A percentile compares a stretch with the other conserved stretches of the same genome.
phyloP scores from a whole-genome alignment of 768 basidiomycete genomes.

The Rhodotorula diobovata region DNA sequence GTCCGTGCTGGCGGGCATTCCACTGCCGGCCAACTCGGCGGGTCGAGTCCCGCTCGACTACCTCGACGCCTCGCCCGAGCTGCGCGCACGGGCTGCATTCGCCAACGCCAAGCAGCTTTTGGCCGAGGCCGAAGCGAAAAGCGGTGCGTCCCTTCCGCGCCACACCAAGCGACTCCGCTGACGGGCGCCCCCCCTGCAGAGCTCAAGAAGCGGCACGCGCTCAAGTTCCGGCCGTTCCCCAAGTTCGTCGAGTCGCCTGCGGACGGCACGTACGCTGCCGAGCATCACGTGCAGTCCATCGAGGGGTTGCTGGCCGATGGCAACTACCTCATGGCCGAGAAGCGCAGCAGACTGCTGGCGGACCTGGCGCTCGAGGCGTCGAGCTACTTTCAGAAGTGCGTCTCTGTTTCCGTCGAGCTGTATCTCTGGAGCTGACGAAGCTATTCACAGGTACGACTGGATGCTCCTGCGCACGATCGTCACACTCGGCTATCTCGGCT shows the following conservation, averaged over 20 bases:
- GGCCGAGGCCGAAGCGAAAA: conserved; percentile 72
- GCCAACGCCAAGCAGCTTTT: conserved; percentile 65
- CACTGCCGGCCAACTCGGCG: conserved; percentile 77
- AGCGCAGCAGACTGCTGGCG: conserved; percentile 56
- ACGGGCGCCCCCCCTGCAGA: not conserved
- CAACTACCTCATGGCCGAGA: conserved; percentile 56
- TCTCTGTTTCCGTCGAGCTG: not conserved
- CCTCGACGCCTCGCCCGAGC: conserved; percentile 57
- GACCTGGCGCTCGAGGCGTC: conserved; percentile 58
- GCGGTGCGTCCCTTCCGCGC: conserved; percentile 53
- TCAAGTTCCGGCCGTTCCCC: conserved; percentile 63
- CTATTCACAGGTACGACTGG: conserved; percentile 60
- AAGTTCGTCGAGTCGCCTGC: conserved; percentile 46
- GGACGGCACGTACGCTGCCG: not conserved
- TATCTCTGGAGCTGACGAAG: not conserved
- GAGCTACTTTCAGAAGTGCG: conserved; percentile 69
- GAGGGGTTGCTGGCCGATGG: conserved; percentile 52
- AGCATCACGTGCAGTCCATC: conserved; percentile 45
- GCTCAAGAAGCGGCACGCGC: conserved; percentile 57
- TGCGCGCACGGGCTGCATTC: conserved; percentile 57
- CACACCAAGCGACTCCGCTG: too few relatives aligned
- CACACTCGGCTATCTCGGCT: conserved; percentile 67
- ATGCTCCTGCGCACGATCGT: conserved; percentile 67
- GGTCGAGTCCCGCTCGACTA: conserved; percentile 67
- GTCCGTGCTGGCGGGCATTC: conserved; percentile 61